phyloP scores from a whole-genome alignment of 495 filamentous ascomycete species.

The Paragyromitra xinjiangensis region DNA sequence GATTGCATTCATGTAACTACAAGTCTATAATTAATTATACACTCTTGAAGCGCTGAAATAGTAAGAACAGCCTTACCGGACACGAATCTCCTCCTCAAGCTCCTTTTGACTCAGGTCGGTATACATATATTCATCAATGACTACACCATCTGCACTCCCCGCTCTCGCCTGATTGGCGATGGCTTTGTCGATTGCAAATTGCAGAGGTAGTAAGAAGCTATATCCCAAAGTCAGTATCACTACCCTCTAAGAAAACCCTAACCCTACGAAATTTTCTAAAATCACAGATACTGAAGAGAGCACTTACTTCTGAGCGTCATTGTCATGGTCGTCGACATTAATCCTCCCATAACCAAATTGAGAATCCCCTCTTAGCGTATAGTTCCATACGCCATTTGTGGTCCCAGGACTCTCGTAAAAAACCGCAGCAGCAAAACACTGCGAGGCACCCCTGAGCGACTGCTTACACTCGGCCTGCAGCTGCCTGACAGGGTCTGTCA shows the following conservation, averaged over 20 bases:
- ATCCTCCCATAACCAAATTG: conserved; percentile 66
- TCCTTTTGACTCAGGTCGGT: conserved; percentile 73
- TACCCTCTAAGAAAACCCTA: conserved; percentile 7
- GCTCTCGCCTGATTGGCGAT: conserved; percentile 64
- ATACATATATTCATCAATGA: conserved; percentile 73
- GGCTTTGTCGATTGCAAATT: conserved; percentile 76
- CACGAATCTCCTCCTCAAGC: conserved; percentile 68
- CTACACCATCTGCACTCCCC: conserved; percentile 49
- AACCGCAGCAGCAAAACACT: conserved; percentile 77
- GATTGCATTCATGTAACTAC: conserved; percentile 73
- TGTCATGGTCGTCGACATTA: conserved; percentile 66
- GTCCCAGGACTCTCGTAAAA: conserved; percentile 64
- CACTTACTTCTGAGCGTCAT: conserved; percentile 74
- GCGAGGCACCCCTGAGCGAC: conserved; percentile 73
- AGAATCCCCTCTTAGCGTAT: conserved; percentile 78
- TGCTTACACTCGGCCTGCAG: conserved; percentile 71
- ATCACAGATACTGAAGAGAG: not conserved
- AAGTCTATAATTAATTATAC: conserved; percentile 31
- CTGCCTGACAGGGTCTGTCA: conserved; percentile 63
- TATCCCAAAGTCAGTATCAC: not conserved
- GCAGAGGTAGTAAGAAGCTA: conserved; percentile 71
- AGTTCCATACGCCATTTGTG: conserved; percentile 78
- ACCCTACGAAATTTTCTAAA: conserved; percentile 8
- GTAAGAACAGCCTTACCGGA: conserved; percentile 19
- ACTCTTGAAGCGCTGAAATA: not conserved